A percentile compares a stretch with the other conserved stretches of the same genome.
These are phyloP conservation scores for Ormosia emarginata DNA, from an alignment of 306 rosid genomes.

Conservation along the genomic window DNA sequence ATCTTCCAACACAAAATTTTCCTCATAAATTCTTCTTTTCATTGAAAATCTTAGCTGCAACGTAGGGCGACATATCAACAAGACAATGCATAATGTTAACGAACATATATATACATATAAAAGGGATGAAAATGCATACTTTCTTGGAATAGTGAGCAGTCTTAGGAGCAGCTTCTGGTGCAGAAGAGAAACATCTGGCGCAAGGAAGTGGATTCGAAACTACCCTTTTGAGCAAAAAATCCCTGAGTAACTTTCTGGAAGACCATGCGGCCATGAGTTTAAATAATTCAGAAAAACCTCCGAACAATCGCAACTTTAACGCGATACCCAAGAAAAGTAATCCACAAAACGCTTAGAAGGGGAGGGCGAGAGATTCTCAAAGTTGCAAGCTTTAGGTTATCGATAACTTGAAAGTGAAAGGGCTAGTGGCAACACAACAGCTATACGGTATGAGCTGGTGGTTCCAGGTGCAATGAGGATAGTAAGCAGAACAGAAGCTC, in stretches of 20 bases:
- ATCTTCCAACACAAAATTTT: neutral
- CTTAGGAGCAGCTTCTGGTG: conserved; percentile 53
- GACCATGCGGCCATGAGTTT: conserved; percentile 74
- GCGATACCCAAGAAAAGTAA: neutral
- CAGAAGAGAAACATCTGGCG: conserved; percentile 59
- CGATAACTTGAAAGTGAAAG: neutral
- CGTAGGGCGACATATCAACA: neutral
- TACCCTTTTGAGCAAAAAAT: conserved; percentile 34
- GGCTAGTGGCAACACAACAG: neutral
- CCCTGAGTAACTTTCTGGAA: conserved; percentile 50
- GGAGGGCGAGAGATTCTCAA: neutral
- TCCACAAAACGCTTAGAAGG: neutral
- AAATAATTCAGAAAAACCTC: neutral
- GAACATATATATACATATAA: neutral
- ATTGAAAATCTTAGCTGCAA: neutral
- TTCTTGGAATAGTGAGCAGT: conserved; percentile 74
- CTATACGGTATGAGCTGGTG: neutral
- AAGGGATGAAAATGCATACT: conserved; percentile 42
- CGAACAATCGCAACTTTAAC: conserved; percentile 11
- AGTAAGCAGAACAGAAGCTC: neutral
- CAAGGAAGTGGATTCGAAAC: conserved; percentile 30
- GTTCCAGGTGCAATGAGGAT: neutral
- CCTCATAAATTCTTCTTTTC: neutral
- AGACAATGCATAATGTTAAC: neutral
- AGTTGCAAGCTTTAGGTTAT: neutral